Evolutionary conservation across 148 eudicot genomes (phyloP).

Genomic region (Simmondsia chinensis): DNA sequence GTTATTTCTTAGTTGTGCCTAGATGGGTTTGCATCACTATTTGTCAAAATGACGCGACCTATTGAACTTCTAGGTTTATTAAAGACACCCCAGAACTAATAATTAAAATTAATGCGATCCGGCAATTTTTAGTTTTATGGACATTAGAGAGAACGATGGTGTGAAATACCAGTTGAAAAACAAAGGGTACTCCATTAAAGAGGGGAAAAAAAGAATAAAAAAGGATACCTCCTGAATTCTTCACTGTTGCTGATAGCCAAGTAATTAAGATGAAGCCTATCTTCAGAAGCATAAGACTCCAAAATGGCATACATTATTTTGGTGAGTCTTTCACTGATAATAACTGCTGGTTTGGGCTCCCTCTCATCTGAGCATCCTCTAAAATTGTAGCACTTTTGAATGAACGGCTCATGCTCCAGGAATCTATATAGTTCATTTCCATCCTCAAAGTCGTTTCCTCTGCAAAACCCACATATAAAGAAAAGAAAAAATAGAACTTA

Average conservation of each 20-base stretch:
- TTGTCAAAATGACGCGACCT: no score
- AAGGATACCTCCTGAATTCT: constrained; percentile 74
- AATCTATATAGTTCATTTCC: constrained; percentile 64
- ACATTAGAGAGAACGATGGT: no score
- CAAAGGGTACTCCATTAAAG: not conserved
- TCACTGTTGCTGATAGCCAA: constrained; percentile 81
- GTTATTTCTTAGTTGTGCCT: no score
- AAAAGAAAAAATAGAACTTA: no score
- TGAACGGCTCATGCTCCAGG: constrained; percentile 83
- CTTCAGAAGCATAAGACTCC: constrained; percentile 86
- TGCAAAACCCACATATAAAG: no score
- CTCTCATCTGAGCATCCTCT: constrained; percentile 57
- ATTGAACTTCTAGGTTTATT: no score
- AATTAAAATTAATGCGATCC: no score
- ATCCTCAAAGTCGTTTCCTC: constrained; percentile 69
- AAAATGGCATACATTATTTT: constrained; percentile 81
- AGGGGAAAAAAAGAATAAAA: not conserved
- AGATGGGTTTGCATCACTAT: no score
- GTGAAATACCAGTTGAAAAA: no score
- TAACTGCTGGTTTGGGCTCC: constrained; percentile 52
- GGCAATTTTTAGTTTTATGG: no score
- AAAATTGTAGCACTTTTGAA: constrained; percentile 72
- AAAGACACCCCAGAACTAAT: no score
- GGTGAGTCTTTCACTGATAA: constrained; percentile 40
- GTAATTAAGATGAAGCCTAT: constrained; percentile 52